These are phyloP conservation scores for Ophiostoma novo-ulmi DNA, from an alignment of 2,329 filamentous ascomycete species.

Conservation along the genomic window DNA sequence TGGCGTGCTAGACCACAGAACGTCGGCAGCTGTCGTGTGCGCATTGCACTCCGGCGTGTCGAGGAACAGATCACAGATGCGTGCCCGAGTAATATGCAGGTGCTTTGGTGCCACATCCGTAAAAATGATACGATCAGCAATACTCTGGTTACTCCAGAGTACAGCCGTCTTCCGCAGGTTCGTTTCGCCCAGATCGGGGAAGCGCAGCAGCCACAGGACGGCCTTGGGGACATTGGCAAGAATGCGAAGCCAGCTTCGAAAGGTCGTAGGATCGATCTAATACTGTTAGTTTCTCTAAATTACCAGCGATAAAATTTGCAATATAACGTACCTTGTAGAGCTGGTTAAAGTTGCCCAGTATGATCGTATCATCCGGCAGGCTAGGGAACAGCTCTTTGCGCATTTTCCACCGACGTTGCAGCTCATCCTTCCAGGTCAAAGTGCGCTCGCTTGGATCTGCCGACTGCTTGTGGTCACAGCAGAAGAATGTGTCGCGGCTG, in stretches of 20 bases:
- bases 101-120: constrained; percentile 96
- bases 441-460: constrained; percentile 57
- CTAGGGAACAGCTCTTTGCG: constrained; percentile 84
- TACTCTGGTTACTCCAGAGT: constrained; percentile 77
- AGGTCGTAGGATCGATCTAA: constrained; percentile 94
- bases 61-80: constrained; percentile 89
- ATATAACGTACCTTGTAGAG: constrained; percentile 77
- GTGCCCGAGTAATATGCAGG: constrained; percentile 84
- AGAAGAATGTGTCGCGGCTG: constrained; percentile 93
- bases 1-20: constrained; percentile 93
- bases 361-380: constrained; percentile 75
- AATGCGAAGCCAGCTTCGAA: constrained; percentile 92
- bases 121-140: constrained; percentile 83
- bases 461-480: constrained; percentile 92
- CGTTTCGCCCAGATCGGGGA: constrained; percentile 85
- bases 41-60: constrained; percentile 98
- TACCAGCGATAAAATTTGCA: background rate
- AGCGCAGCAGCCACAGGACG: constrained; percentile 91
- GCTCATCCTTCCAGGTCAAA: constrained; percentile 78
- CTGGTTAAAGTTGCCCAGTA: constrained; percentile 97
- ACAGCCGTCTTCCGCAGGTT: constrained; percentile 76
- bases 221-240: constrained; percentile 79
- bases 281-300: background rate
- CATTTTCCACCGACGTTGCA: constrained; percentile 80
- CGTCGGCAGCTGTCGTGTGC: constrained; percentile 93